These are phyloP conservation scores for Colletotrichum somersetense DNA, from an alignment of 2,329 filamentous ascomycete genomes.

Conservation along the genomic window DNA sequence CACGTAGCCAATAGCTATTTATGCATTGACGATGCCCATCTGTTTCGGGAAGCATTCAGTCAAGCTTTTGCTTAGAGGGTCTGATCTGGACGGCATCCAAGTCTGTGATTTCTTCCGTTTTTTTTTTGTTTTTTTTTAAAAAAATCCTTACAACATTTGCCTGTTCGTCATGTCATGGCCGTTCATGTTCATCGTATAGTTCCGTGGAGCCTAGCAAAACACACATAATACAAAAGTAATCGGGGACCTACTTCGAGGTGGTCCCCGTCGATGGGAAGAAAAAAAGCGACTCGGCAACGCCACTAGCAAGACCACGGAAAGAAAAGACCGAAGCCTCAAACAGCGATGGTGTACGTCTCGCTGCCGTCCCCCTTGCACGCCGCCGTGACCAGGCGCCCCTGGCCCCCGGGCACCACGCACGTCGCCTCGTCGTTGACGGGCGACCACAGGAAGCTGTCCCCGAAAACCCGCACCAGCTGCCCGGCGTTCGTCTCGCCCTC, in stretches of 20 bases:
- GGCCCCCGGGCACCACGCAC: conserved; percentile 57
- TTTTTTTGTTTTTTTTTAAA: no score
- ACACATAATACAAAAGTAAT: background rate
- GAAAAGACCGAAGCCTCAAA: background rate
- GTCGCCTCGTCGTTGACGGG: conserved; percentile 59
- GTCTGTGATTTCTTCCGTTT: no score
- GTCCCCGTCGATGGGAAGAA: background rate
- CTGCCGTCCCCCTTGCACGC: conserved; percentile 48
- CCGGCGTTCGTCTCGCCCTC: conserved; percentile 60
- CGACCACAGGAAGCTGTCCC: conserved; percentile 57
- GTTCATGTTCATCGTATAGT: background rate
- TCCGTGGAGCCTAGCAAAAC: background rate
- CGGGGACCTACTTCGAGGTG: background rate
- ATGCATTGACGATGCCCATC: background rate
- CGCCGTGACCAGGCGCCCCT: conserved; percentile 49
- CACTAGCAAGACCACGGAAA: no score
- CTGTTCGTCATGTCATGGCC: background rate
- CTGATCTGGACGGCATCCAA: conserved; percentile 1
- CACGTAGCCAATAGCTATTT: conserved; percentile 18
- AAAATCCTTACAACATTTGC: no score
- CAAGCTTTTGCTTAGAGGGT: conserved; percentile 36
- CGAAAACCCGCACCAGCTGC: conserved; percentile 63
- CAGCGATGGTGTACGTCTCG: conserved; percentile 46
- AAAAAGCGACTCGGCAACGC: background rate
- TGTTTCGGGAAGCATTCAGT: background rate